phyloP scores from a whole-genome alignment of 495 filamentous ascomycete genomes.

The Daldinia grandis region DNA sequence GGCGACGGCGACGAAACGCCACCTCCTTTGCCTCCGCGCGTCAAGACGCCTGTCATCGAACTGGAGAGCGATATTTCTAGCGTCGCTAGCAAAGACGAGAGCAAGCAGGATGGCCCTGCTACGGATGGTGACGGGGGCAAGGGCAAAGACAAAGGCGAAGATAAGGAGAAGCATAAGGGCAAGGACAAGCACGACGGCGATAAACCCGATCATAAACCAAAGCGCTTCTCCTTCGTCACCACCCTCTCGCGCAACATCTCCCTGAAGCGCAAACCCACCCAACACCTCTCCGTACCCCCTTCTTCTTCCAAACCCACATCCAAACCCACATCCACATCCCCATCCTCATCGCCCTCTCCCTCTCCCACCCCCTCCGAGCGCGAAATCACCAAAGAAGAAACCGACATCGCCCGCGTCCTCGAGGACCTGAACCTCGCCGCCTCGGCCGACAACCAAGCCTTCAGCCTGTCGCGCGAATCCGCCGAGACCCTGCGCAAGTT shows the following conservation, averaged over 20 bases:
- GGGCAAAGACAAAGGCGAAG: slow-evolving; percentile 23
- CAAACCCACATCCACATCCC: too few relatives aligned
- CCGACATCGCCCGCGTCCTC: slow-evolving; percentile 79
- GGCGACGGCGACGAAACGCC: slow-evolving; percentile 46
- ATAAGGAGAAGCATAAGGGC: slow-evolving; percentile 26
- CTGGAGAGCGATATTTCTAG: slow-evolving; percentile 53
- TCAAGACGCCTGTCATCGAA: slow-evolving; percentile 55
- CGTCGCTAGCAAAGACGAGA: slow-evolving; percentile 26
- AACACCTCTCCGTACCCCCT: neutral
- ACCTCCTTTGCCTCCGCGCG: slow-evolving; percentile 52
- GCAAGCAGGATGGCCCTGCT: slow-evolving; percentile 2
- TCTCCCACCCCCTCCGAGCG: neutral
- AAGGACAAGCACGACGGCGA: slow-evolving; percentile 22
- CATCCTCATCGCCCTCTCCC: too few relatives aligned
- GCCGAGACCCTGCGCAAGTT: slow-evolving; percentile 85
- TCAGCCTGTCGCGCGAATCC: slow-evolving; percentile 83
- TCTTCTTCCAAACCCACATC: neutral
- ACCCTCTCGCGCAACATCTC: slow-evolving; percentile 33
- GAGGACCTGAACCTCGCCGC: slow-evolving; percentile 69
- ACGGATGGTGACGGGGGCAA: neutral
- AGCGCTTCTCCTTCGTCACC: slow-evolving; percentile 52
- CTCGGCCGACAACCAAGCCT: slow-evolving; percentile 71
- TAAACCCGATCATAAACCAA: slow-evolving; percentile 43
- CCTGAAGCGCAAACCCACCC: slow-evolving; percentile 33
- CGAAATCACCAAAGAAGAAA: slow-evolving; percentile 66